Conservation (phyloP, 257 asterid genomes). For the Gynochthodes officinalis region DNA sequence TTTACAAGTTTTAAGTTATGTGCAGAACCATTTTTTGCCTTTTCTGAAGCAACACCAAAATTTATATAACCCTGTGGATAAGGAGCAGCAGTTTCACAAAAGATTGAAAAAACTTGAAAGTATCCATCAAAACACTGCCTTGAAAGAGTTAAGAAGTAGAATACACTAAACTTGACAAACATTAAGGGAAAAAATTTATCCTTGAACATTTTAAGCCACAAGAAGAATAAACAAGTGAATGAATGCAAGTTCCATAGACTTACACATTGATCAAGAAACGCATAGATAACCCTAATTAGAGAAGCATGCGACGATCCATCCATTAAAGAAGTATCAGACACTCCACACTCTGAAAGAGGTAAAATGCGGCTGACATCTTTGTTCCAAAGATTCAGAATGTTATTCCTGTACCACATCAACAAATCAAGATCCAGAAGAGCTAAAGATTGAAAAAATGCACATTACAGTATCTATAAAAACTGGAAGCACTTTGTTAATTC, state of each 20-base stretch:
- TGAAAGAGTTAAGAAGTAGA: not conserved
- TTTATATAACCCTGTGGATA: slow-evolving; percentile 81
- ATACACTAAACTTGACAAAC: slow-evolving; percentile 9
- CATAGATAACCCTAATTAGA: slow-evolving; percentile 64
- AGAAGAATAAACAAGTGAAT: slow-evolving; percentile 2
- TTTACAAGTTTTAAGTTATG: slow-evolving; percentile 52
- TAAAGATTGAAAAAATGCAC: not conserved
- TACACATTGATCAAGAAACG: slow-evolving; percentile 89
- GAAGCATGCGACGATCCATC: slow-evolving; percentile 62
- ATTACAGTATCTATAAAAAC: not conserved
- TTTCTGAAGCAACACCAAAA: slow-evolving; percentile 79
- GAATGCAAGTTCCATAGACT: slow-evolving; percentile 29
- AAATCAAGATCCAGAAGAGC: slow-evolving; percentile 25
- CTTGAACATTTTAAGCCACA: slow-evolving; percentile 18
- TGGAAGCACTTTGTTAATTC: not conserved
- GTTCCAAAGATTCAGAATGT: slow-evolving; percentile 83
- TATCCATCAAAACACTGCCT: not conserved
- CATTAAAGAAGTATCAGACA: slow-evolving; percentile 45
- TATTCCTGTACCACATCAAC: slow-evolving; percentile 62
- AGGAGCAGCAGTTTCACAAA: slow-evolving; percentile 17
- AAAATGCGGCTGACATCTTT: slow-evolving; percentile 86
- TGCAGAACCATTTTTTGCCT: slow-evolving; percentile 42
- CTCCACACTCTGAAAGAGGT: slow-evolving; percentile 75
- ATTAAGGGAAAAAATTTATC: slow-evolving; percentile 8
- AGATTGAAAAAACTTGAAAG: slow-evolving; percentile 14